A percentile compares a stretch with the other conserved stretches of the same genome.
phyloP scores from a whole-genome alignment of 1,139 yeast species.

The Pichia sp. region DNA sequence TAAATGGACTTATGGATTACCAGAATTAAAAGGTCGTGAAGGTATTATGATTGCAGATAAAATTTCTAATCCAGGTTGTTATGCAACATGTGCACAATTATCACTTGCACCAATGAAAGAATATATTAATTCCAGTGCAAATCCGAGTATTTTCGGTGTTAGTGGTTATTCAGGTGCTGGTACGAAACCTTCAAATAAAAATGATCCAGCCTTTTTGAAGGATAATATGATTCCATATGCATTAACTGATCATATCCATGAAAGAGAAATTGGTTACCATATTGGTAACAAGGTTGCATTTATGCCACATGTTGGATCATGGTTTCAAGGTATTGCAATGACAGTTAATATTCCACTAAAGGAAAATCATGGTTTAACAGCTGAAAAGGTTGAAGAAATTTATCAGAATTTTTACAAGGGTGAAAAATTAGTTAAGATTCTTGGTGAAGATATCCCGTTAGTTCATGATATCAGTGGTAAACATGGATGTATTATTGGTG shows the following conservation, averaged over 20 bases:
- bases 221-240: constrained; percentile 93
- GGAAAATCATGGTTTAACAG: constrained; percentile 48
- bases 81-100: constrained; percentile 94
- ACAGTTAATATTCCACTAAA: constrained; percentile 87
- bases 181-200: constrained; percentile 95
- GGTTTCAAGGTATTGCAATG: constrained; percentile 97
- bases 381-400: constrained; percentile 76
- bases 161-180: constrained; percentile 99
- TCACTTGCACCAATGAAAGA: constrained; percentile 81
- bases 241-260: constrained; percentile 93
- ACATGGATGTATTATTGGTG: constrained; percentile 93
- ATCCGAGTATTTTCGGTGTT: constrained; percentile 87
- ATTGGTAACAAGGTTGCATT: constrained; percentile 78
- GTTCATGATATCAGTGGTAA: constrained; percentile 89
- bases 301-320: constrained; percentile 95
- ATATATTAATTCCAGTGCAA: constrained; percentile 41
- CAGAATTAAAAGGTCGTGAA: constrained; percentile 65
- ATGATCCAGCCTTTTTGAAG: constrained; percentile 64
- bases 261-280: constrained; percentile 79
- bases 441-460: constrained; percentile 88
- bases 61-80: constrained; percentile 97
- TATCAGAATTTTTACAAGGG: constrained; percentile 86
- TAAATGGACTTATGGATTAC: constrained; percentile 91
- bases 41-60: constrained; percentile 67
- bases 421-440: constrained; percentile 76